Evolutionary conservation across 2,329 filamentous ascomycete species (phyloP).

Genomic region (Lizonia empirigonia): DNA sequence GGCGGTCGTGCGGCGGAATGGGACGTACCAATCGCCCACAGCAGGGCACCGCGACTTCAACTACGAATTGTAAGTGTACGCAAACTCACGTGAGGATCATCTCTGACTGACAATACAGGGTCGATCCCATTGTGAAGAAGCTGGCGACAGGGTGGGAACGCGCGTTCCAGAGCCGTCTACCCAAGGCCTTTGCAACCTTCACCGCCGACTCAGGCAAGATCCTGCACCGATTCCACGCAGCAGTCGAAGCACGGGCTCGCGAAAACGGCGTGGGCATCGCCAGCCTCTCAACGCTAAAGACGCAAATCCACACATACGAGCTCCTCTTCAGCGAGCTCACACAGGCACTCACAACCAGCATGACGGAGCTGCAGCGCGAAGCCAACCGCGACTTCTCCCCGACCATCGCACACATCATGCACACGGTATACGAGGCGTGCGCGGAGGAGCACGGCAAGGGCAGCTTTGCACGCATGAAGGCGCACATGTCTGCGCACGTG

Average conservation of each 20-base stretch:
- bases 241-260: slow-evolving; percentile 49
- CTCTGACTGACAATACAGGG: slow-evolving; percentile 18
- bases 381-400: slow-evolving; percentile 62
- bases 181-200: slow-evolving; percentile 49
- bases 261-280: slow-evolving; percentile 49
- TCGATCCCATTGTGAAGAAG: slow-evolving; percentile 48
- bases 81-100: too few species aligned
- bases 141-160: slow-evolving; percentile 53
- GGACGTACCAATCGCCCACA: slow-evolving; percentile 50
- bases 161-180: slow-evolving; percentile 52
- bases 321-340: slow-evolving; percentile 50
- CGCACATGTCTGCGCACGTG: slow-evolving; percentile 55
- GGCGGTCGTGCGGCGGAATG: slow-evolving; percentile 60
- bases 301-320: slow-evolving; percentile 52
- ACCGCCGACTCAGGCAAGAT: slow-evolving; percentile 38
- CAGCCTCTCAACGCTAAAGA: slow-evolving; percentile 48
- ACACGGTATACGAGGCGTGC: slow-evolving; percentile 54
- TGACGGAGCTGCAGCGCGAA: slow-evolving; percentile 57
- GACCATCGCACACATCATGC: slow-evolving; percentile 55
- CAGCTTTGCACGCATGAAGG: slow-evolving; percentile 60
- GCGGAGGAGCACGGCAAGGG: slow-evolving; percentile 54
- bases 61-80: slow-evolving; percentile 34
- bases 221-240: slow-evolving; percentile 51
- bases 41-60: slow-evolving; percentile 52
- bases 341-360: slow-evolving; percentile 36